Evolutionary conservation across 495 filamentous ascomycete genomes (phyloP).

Genomic region (Penicillium canariense): DNA sequence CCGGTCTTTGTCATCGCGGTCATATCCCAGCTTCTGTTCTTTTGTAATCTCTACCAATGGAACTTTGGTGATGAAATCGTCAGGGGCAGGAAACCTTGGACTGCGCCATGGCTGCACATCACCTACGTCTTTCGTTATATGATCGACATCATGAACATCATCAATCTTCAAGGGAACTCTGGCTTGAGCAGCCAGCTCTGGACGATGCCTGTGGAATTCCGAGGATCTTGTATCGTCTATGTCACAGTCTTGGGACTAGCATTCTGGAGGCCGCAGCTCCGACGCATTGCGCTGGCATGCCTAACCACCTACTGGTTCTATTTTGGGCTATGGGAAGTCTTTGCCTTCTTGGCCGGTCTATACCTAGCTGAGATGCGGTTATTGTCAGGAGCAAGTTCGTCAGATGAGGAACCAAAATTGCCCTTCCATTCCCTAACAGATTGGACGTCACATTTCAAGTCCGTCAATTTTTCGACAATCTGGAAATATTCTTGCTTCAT

Average conservation of each 20-base stretch:
- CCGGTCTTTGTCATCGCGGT: slow-evolving; percentile 15
- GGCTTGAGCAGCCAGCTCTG: slow-evolving; percentile 39
- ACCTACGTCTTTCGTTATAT: slow-evolving; percentile 19
- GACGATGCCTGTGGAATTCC: slow-evolving; percentile 50
- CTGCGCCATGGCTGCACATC: slow-evolving; percentile 19
- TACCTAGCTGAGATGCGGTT: slow-evolving; percentile 39
- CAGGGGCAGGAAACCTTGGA: slow-evolving; percentile 17
- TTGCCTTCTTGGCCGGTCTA: slow-evolving; percentile 46
- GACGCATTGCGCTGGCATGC: slow-evolving; percentile 28
- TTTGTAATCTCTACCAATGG: slow-evolving; percentile 21
- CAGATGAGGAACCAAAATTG: slow-evolving; percentile 6
- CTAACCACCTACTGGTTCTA: slow-evolving; percentile 36
- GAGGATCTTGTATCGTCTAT: slow-evolving; percentile 47
- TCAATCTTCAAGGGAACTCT: slow-evolving; percentile 10
- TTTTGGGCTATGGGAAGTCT: slow-evolving; percentile 44
- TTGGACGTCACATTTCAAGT: neutral
- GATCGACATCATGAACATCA: slow-evolving; percentile 21
- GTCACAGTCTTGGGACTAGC: slow-evolving; percentile 36
- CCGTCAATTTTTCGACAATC: neutral
- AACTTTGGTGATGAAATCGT: slow-evolving; percentile 10
- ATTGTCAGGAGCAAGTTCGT: neutral
- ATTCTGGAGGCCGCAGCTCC: slow-evolving; percentile 32
- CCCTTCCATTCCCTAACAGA: neutral
- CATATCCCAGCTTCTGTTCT: slow-evolving; percentile 20
- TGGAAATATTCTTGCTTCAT: slow-evolving; percentile 5